Evolutionary conservation across 148 eudicot species (phyloP), one percentile per base, ranked within the genome.

Genomic region (Limonium bicolor): DNA sequence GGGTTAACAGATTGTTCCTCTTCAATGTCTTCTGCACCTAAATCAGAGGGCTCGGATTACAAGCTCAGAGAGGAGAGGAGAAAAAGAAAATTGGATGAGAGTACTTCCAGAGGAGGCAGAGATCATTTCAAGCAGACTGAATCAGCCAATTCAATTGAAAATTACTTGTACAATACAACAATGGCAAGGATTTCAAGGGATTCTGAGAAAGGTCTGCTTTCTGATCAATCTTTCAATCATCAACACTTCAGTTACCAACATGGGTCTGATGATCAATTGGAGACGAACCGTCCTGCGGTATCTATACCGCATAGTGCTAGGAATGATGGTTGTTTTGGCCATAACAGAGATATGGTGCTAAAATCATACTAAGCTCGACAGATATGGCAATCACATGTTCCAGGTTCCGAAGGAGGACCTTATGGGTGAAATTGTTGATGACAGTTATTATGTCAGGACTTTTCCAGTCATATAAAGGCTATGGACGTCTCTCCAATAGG

Each of bases 1-100:
- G 86, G 76, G 55, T 55, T 73, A 62, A 85, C 95, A 19, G 94
- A 85, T 35, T 80, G 90, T 68, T 92, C 86, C 34, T 83, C 99
- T 21, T 92, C 95, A 19, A 71, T 81, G 23, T 92, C 87, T 31
- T 86, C 94, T 48, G 71, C 71, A 64, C 80, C 78, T 14, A 86
- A 78, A 31, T 73, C 80, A 4, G 82, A 61, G 24, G 68, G 51
- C 48, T 46, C 31, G 41, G 62, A 37, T 26, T 27, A 30, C 47
- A 73, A 66, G 51, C 48, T 47, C 54, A 69, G 27, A 48, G 66
- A 65, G 17, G 71, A 45, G 48, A 63, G 58, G 60, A 76, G 64
- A 63, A 82, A 70, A 58, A 35, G 65, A 12, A 74, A 73, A 51
- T 34, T 50, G 40, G 28, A 12, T 48, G 40, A 42, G 20, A 53